phyloP scores from a whole-genome alignment of 106 monocot species.

The Chionographis japonica region DNA sequence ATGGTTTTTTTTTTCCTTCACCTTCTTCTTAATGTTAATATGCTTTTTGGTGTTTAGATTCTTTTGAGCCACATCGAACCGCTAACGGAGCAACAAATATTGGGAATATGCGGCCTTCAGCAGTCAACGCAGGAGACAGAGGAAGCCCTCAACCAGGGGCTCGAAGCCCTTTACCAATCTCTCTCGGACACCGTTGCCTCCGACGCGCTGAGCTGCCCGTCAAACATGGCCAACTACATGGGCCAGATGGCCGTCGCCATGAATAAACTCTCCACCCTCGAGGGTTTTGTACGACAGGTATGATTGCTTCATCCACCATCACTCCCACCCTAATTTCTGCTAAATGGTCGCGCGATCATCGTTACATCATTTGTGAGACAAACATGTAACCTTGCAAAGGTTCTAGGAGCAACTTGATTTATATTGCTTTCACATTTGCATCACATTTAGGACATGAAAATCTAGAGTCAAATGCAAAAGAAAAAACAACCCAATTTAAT shows the following conservation, averaged over 20 bases:
- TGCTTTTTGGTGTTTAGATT: slow-evolving; percentile 30
- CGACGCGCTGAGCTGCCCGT: slow-evolving; percentile 54
- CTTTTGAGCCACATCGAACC: slow-evolving; percentile 67
- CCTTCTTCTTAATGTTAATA: neutral
- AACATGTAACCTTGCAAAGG: too few species aligned
- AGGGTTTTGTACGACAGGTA: slow-evolving; percentile 85
- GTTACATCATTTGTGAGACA: too few species aligned
- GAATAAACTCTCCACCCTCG: slow-evolving; percentile 77
- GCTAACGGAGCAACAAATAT: slow-evolving; percentile 79
- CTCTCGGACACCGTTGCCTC: slow-evolving; percentile 69
- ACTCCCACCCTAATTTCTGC: too few species aligned
- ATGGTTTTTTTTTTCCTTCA: too few species aligned
- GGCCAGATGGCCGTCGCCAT: slow-evolving; percentile 82
- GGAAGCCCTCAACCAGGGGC: slow-evolving; percentile 85
- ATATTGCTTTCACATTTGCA: too few species aligned
- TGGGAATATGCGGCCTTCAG: slow-evolving; percentile 63
- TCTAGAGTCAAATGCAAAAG: too few species aligned
- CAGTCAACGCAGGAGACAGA: slow-evolving; percentile 83
- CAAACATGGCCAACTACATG: slow-evolving; percentile 93
- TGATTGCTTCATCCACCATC: neutral
- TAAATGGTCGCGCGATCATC: too few species aligned
- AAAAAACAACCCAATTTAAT: too few species aligned
- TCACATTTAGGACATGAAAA: too few species aligned
- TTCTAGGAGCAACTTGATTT: too few species aligned
- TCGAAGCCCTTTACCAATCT: slow-evolving; percentile 73